phyloP scores from a whole-genome alignment of 1,284 basidiomycete species.

The Puccinia novopanici region DNA sequence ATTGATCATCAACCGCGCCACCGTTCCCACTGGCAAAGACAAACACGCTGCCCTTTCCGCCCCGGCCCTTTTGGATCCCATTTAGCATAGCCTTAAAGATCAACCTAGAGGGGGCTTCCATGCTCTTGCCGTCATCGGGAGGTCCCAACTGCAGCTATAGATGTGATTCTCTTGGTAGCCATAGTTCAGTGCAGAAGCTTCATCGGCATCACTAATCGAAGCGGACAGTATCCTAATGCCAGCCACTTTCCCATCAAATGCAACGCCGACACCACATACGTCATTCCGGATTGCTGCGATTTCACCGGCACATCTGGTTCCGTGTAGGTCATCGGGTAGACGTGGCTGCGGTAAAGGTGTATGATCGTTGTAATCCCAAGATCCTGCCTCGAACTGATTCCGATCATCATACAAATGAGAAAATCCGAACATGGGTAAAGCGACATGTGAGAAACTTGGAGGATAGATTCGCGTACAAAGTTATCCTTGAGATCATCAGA shows the following conservation, averaged over 20 bases:
- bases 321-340: slow-evolving; percentile 90
- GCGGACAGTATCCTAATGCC: slow-evolving; percentile 94
- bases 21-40: slow-evolving; percentile 99
- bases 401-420: background rate
- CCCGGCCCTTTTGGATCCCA: slow-evolving; percentile 86
- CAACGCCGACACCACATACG: slow-evolving; percentile 91
- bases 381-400: slow-evolving; percentile 78
- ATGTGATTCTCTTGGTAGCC: slow-evolving; percentile 89
- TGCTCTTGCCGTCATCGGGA: slow-evolving; percentile 87
- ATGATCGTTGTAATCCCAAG: slow-evolving; percentile 97
- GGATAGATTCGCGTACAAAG: slow-evolving; percentile 54
- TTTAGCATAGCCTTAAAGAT: slow-evolving; percentile 94
- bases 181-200: slow-evolving; percentile 91
- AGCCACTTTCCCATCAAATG: slow-evolving; percentile 85
- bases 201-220: slow-evolving; percentile 96
- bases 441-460: background rate
- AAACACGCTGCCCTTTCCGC: slow-evolving; percentile 86
- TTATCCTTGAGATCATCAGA: slow-evolving; percentile 59
- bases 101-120: slow-evolving; percentile 90
- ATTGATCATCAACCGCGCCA: slow-evolving; percentile 86
- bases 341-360: slow-evolving; percentile 80
- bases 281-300: slow-evolving; percentile 95
- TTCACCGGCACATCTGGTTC: slow-evolving; percentile 96
- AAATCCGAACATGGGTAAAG: background rate
- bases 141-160: slow-evolving; percentile 97